Evolutionary conservation across 2,329 filamentous ascomycete genomes (phyloP), one percentile per base, ranked within the genome.

Genomic region (Orbilia ellipsospora): DNA sequence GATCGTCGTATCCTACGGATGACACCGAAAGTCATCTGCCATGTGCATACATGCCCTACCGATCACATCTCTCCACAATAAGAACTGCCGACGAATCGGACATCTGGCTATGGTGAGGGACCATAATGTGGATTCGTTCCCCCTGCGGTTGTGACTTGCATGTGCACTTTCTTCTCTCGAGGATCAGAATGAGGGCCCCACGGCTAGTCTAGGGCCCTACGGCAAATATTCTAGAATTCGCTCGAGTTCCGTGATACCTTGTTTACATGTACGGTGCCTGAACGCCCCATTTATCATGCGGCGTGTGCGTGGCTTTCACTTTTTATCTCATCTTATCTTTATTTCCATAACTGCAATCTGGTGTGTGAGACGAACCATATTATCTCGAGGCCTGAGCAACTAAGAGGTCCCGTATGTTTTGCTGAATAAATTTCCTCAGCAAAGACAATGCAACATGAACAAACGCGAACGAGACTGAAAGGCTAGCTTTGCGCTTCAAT

Each of bases 111-210:
- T 36, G 1, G 5, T 10, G 1, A 36, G 1, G 8, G 7, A 12
- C 13, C 44, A n/a, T n/a, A 48, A 36, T 36, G 31, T 36, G 31
- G 31, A 36, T 10, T 2, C 31, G 3, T 36, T 36, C 31, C 31
- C 23, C 31, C 31, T 59, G 56, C 56, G 44, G 3, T 16, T 59
- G 40, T 59, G 56, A 59, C 56, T 45, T 44, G n/a, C 56, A 59
- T 44, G 18, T 23, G 54, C 42, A 45, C 3, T n/a, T 59, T 57
- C 10, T 10, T 15, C 4, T n/a, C 12, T 42, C 18, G 16, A 59
- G 56, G 40, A 44, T 59, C 54, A 55, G 20, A 23, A 23, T 12
- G 7, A 15, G 10, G 36, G 12, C 51, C 16, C 23, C 4, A 23
- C 23, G 23, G 23, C 23, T 4, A 23, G 23, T 23, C 23, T 23